A percentile compares a stretch with the other conserved stretches of the same genome.
Evolutionary conservation across 2,329 filamentous ascomycete genomes (phyloP).

Genomic region (Dendryphion nanum): DNA sequence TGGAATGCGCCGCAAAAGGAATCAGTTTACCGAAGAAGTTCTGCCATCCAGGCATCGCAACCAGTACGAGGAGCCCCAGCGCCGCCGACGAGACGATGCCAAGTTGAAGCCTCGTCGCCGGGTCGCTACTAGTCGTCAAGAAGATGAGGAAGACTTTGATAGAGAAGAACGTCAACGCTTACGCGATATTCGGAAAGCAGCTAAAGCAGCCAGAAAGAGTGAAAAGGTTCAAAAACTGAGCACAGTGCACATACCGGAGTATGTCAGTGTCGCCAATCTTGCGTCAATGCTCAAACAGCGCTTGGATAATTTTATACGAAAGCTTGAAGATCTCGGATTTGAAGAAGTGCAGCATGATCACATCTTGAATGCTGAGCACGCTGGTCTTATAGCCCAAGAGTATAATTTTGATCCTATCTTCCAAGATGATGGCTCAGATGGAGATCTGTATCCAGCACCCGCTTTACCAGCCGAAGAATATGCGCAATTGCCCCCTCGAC

Average conservation of each 20-base stretch:
- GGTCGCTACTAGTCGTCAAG: no score
- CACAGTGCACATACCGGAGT: constrained; percentile 77
- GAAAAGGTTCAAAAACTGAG: no score
- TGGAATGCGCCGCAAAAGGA: no score
- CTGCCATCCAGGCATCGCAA: no score
- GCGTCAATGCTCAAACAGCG: constrained; percentile 72
- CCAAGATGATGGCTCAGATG: constrained; percentile 58
- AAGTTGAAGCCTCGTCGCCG: no score
- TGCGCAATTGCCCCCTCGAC: constrained; percentile 66
- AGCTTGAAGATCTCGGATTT: constrained; percentile 84
- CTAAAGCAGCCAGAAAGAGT: constrained; percentile 25
- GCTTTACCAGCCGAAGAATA: constrained; percentile 57
- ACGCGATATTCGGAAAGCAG: constrained; percentile 35
- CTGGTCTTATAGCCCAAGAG: constrained; percentile 84
- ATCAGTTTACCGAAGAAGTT: no score
- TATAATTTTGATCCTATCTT: constrained; percentile 88
- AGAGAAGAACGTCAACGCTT: constrained; percentile 32
- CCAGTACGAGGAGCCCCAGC: constrained; percentile 31
- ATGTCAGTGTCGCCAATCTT: constrained; percentile 83
- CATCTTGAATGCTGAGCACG: constrained; percentile 86
- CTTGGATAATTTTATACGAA: constrained; percentile 67
- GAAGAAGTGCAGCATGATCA: constrained; percentile 80
- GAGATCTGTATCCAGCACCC: constrained; percentile 68
- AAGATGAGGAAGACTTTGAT: constrained; percentile 18
- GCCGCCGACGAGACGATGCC: constrained; percentile 16